Evolutionary conservation across 257 asterid genomes (phyloP).

Genomic region (Solanum dulcamara): DNA sequence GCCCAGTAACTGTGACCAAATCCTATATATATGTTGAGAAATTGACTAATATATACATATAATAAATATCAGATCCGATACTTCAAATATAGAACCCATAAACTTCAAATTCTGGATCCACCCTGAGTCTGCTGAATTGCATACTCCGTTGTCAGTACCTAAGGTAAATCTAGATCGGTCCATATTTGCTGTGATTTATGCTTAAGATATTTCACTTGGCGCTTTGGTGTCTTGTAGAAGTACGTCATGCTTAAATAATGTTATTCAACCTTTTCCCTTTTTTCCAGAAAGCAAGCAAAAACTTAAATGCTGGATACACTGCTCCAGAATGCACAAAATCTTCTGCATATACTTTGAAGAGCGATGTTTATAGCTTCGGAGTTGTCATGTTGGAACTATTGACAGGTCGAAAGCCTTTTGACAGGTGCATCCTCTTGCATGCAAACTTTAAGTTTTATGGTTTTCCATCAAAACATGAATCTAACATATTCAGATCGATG

Average conservation of each 20-base stretch:
- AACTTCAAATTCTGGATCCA: not conserved
- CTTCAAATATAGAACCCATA: not conserved
- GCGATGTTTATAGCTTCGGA: constrained; percentile 56
- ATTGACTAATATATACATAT: not conserved
- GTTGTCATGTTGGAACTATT: constrained; percentile 52
- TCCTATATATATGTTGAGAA: not conserved
- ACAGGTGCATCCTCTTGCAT: constrained; percentile 22
- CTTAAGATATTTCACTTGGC: not conserved
- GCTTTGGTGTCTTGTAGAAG: not conserved
- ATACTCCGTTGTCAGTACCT: not conserved
- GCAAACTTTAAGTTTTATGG: not conserved
- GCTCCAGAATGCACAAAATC: constrained; percentile 50
- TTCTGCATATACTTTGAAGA: constrained; percentile 26
- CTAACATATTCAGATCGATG: not conserved
- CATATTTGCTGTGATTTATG: not conserved
- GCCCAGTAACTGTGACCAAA: not conserved
- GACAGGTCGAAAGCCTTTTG: constrained; percentile 47
- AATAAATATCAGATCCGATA: not conserved
- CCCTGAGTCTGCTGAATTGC: not conserved
- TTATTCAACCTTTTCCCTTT: not conserved
- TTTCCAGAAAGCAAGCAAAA: constrained; percentile 9
- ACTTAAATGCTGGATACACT: constrained; percentile 27
- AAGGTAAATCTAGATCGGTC: not conserved
- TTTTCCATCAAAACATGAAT: not conserved
- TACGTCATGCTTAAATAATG: not conserved